Base-by-base conservation (phyloP, 1,139 yeast genomes). In the Hyphopichia buzzinii region DNA sequence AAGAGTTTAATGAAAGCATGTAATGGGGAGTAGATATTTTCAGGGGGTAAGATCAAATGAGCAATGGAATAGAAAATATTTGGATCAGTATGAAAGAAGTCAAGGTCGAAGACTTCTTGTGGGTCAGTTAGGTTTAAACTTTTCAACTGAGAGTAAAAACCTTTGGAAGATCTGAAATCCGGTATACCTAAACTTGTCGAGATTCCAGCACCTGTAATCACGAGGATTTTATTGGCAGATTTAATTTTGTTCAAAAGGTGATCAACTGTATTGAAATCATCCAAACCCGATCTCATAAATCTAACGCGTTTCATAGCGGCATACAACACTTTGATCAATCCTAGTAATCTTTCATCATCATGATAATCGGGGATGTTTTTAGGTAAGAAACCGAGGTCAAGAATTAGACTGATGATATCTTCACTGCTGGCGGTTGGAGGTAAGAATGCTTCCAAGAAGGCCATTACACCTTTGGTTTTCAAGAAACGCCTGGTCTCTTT, bases 161-260 rank as follows among this genome's bases (percentile, higher is more conserved):
- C 98, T 45, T 84, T 72, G 8, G 89, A 80, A 0, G 97, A 89
- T 53, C 98, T 75, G 63, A 92, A 92, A 62, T 92, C 98, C 0
- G 97, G 97, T 38, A 90, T 90, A 1, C 97, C 97, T 40, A 90
- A 65, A 26, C 90, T 80, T 4, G 97, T 90, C 13, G 96, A 87
- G 31, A 92, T 89, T 14, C 98, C 98, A 0, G 98, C 98, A 4
- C 98, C 98, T 0, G 97, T 88, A 19, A 92, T 65, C 1, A 92
- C 95, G 42, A 92, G 53, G 15, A 92, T 76, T 38, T 80, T 83
- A 14, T 72, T 56, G 1, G 94, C 79, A 8, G 63, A 64, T 14
- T 67, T 49, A 29, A 90, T 66, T 31, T 75, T 74, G 1, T 66
- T 65, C 3, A 78, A 59, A 1, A 84, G 79, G 44, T 82, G 79